Base-by-base conservation (phyloP, 176 grass and related monocot species). In the Eragrostis nindensis region DNA sequence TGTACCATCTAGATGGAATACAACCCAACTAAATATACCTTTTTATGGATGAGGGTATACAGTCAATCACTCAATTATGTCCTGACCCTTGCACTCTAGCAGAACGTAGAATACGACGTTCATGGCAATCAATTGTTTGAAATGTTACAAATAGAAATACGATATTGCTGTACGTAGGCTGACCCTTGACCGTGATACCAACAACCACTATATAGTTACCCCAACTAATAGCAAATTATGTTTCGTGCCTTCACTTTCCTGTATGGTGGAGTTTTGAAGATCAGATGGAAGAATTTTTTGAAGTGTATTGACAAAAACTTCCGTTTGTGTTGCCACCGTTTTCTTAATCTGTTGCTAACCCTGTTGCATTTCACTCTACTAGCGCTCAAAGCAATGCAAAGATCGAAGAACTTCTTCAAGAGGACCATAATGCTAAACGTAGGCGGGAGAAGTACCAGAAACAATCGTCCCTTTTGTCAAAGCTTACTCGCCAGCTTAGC, bases 341-440 rank as follows among this genome's bases (percentile, higher is more conserved):
- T 57, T 68, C 70, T 12, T 32, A 60, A n/a, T 49, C 6, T 50
- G 10, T 52, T 82, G 59, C 43, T 89, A 80, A 85, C n/a, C 6
- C 24, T 46, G 9, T 71, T 80, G 36, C 49, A 52, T 56, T 78
- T 71, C 13, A 73, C 32, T 15, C 30, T 73, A 62, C 11, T 74
- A 99, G 96, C 77, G 82, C 84, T 64, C 93, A 94, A 84, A 93
- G 73, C 82, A 93, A 86, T 71, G 86, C 79, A 42, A 95, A 83
- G 88, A 99, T 93, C 54, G 96, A 99, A 86, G 96, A 95, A 83
- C 89, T 99, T 60, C 89, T 95, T 66, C 86, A 89, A 84, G 96
- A 95, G 73, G 96, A 99, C 76, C 92, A 93, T 68, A 95, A 93
- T 79, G 92, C 90, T 56, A 99, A 99, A 85, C 84, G 68, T 15